Percentiles rank a stretch among this genome's conserved stretches.
Evolutionary conservation across 495 filamentous ascomycete species (phyloP).

Genomic region (Penicillium turbatum): DNA sequence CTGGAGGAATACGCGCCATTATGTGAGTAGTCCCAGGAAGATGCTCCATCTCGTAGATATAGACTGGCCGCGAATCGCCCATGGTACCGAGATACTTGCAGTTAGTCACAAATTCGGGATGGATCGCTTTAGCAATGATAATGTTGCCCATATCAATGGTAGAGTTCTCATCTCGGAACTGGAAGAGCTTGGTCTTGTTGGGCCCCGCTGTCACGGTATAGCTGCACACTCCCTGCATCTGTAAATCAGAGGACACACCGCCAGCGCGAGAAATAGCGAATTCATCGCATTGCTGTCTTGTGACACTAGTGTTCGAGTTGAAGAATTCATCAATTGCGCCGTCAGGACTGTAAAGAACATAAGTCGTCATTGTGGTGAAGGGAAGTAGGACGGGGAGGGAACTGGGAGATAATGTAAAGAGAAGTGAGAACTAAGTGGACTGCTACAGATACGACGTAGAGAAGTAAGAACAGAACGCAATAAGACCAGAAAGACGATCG

Average conservation of each 20-base stretch:
- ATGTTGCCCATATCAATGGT: conserved; percentile 12
- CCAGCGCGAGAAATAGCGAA: conserved; percentile 9
- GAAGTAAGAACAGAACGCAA: too few relatives aligned
- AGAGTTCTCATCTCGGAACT: conserved; percentile 20
- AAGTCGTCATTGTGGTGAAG: conserved; percentile 14
- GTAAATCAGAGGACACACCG: conserved; percentile 4
- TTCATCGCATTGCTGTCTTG: conserved; percentile 13
- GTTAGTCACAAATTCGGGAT: conserved; percentile 14
- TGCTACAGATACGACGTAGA: too few relatives aligned
- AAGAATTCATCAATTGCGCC: conserved; percentile 10
- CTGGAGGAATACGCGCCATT: conserved; percentile 13
- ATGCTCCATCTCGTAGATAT: conserved; percentile 20
- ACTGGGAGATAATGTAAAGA: conserved; percentile 9
- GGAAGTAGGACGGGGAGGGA: conserved; percentile 1
- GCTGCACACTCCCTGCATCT: conserved; percentile 24
- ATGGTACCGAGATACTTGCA: conserved; percentile 16
- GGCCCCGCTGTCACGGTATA: conserved; percentile 26
- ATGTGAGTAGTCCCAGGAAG: conserved; percentile 15
- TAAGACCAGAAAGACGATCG: too few relatives aligned
- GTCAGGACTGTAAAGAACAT: conserved; percentile 8
- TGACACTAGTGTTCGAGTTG: conserved; percentile 8
- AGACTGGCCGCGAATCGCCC: conserved; percentile 9
- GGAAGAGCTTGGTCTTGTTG: conserved; percentile 11
- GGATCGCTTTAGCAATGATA: conserved; percentile 3
- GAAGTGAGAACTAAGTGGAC: neutral